phyloP scores from a whole-genome alignment of 352 stramenopile species.

The Globisporangium ultimum region DNA sequence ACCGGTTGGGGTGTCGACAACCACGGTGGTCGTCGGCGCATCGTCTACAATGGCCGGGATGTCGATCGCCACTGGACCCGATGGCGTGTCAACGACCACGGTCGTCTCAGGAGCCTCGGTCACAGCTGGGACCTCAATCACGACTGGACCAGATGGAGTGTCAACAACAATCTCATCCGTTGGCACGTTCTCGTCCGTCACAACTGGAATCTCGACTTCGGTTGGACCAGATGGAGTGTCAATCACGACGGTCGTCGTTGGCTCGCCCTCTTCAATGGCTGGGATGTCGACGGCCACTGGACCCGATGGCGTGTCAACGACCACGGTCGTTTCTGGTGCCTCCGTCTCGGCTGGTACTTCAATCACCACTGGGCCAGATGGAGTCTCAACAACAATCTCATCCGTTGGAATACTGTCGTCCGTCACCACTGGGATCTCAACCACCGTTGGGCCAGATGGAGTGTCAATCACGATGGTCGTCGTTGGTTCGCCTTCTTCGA shows the following conservation, averaged over 20 bases:
- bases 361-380: background rate
- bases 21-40: background rate
- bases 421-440: background rate
- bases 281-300: background rate
- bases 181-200: background rate
- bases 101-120: background rate
- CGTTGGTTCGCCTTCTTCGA: background rate
- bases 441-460: background rate
- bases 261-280: background rate
- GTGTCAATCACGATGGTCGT: background rate
- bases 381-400: background rate
- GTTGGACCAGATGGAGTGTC: conserved; percentile 5
- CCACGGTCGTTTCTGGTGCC: background rate
- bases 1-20: conserved; percentile 7
- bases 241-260: conserved; percentile 2
- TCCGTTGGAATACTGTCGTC: conserved; percentile 1
- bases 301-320: conserved; percentile 5
- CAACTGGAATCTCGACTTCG: conserved; percentile 1
- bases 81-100: conserved; percentile 6
- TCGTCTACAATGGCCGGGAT: background rate
- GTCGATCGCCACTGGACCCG: background rate
- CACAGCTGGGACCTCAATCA: conserved; percentile 1
- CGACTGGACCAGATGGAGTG: conserved; percentile 3
- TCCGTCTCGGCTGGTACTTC: conserved; percentile 1
- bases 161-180: background rate